phyloP scores from a whole-genome alignment of 345 rosid genomes.

The Pistacia atlantica region DNA sequence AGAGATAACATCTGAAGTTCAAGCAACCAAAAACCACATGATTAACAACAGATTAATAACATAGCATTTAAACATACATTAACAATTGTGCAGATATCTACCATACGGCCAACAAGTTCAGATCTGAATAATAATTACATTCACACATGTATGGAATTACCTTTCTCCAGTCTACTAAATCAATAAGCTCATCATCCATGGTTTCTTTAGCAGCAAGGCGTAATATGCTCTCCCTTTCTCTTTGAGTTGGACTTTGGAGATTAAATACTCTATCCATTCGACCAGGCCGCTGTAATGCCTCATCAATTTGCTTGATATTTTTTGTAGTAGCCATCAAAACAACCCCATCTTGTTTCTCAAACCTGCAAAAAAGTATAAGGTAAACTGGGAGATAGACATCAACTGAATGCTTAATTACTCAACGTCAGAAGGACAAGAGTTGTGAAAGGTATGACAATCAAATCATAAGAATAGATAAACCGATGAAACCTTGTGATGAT shows the following conservation, averaged over 20 bases:
- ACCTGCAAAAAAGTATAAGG: conserved; percentile 46
- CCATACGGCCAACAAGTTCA: not conserved
- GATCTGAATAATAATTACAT: not conserved
- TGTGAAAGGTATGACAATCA: not conserved
- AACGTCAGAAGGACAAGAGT: not conserved
- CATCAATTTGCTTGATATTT: conserved; percentile 88
- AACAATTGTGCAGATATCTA: not conserved
- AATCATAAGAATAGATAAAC: conserved; percentile 1
- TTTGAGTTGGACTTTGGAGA: conserved; percentile 88
- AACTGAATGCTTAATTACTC: not conserved
- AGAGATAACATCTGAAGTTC: not conserved
- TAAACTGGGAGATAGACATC: conserved; percentile 5
- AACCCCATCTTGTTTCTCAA: conserved; percentile 98
- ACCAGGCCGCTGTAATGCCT: conserved; percentile 91
- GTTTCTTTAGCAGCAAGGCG: conserved; percentile 74
- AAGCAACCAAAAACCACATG: conserved; percentile 9
- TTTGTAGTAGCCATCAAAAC: conserved; percentile 96
- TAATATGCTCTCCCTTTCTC: conserved; percentile 89
- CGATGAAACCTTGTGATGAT: too few species aligned
- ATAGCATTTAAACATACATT: not conserved
- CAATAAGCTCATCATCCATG: conserved; percentile 81
- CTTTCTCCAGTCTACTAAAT: conserved; percentile 87
- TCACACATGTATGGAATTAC: conserved; percentile 35
- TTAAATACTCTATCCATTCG: conserved; percentile 94
- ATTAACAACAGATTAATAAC: not conserved